A percentile compares a stretch with the other conserved stretches of the same genome.
Conservation (phyloP, 2,329 filamentous ascomycete species). For the Colletotrichum tropicicola region DNA sequence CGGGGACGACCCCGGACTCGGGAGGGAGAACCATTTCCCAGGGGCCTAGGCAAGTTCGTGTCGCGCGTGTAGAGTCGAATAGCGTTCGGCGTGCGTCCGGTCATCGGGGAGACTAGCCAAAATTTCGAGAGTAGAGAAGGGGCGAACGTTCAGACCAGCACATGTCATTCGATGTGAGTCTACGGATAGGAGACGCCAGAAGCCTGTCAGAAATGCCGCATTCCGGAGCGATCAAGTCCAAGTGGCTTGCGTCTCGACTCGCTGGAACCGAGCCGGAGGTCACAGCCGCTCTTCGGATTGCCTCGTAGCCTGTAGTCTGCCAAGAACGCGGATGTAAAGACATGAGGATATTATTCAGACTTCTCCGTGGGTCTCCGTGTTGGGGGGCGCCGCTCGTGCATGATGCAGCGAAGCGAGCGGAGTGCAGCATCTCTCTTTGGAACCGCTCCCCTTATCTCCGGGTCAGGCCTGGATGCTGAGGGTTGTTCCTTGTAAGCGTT, state of each 20-base stretch:
- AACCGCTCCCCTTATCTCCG: constrained; percentile 2
- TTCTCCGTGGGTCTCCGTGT: constrained; percentile 22
- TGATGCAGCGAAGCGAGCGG: constrained; percentile 11
- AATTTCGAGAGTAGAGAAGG: neutral
- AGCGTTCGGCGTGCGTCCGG: constrained; percentile 11
- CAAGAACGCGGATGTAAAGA: constrained; percentile 18
- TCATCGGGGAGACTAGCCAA: constrained; percentile 1
- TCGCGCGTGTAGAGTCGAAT: no score
- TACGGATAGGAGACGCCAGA: neutral
- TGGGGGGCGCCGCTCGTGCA: neutral
- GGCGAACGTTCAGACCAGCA: no score
- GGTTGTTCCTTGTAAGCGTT: constrained; percentile 9
- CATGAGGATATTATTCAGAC: constrained; percentile 29
- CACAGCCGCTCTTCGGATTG: neutral
- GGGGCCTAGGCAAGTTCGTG: neutral
- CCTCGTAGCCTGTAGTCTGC: constrained; percentile 5
- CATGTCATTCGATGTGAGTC: neutral
- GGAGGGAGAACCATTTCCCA: constrained; percentile 18
- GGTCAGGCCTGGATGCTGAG: neutral
- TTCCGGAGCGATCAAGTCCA: neutral
- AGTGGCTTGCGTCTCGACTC: neutral
- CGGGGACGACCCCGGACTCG: constrained; percentile 25
- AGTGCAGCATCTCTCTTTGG: neutral
- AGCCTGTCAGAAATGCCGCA: constrained; percentile 3
- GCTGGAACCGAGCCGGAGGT: neutral